Conservation (phyloP, 345 rosid genomes). For the Populus nigra region DNA sequence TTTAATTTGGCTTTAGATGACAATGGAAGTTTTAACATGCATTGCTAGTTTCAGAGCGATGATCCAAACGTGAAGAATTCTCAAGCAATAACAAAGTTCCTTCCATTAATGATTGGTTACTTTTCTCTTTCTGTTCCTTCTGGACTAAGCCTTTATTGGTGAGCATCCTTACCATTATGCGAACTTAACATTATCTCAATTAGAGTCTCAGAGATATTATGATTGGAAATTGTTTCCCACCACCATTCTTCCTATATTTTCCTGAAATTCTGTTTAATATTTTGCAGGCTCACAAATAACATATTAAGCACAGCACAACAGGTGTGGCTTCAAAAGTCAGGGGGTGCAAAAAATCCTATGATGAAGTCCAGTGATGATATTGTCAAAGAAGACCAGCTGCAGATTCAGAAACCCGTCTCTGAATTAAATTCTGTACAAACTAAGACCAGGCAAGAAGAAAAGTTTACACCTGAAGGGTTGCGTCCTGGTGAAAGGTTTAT, state of each 20-base stretch:
- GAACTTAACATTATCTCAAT: neutral
- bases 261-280: constrained; percentile 12
- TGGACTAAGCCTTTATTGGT: constrained; percentile 97
- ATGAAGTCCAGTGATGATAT: constrained; percentile 42
- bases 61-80: constrained; percentile 90
- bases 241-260: constrained; percentile 1
- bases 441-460: constrained; percentile 36
- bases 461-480: constrained; percentile 47
- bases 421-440: constrained; percentile 31
- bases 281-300: constrained; percentile 85
- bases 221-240: constrained; percentile 1
- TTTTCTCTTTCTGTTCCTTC: constrained; percentile 98
- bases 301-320: constrained; percentile 83
- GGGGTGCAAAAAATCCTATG: constrained; percentile 64
- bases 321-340: constrained; percentile 91
- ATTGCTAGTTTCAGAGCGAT: constrained; percentile 47
- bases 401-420: constrained; percentile 41
- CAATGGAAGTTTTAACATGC: neutral
- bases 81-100: constrained; percentile 75
- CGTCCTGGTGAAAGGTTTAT: constrained; percentile 76
- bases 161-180: constrained; percentile 29
- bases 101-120: constrained; percentile 88
- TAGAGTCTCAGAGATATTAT: neutral
- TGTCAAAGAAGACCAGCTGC: constrained; percentile 39
- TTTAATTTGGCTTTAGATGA: neutral